These are phyloP conservation scores for Euphorbia peplus DNA, from an alignment of 345 rosid genomes.

Conservation along the genomic window DNA sequence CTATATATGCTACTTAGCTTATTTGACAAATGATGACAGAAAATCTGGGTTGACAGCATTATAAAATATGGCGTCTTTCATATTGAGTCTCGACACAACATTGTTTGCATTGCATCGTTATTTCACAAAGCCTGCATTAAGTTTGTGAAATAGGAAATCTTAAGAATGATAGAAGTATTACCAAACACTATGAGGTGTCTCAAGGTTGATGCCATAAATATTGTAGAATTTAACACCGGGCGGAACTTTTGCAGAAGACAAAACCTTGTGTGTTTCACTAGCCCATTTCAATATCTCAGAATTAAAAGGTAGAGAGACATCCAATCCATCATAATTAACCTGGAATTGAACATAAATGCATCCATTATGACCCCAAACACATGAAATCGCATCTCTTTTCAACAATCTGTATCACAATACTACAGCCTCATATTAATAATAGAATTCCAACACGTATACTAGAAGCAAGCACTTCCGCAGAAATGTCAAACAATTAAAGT, in stretches of 20 bases:
- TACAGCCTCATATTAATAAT: not conserved
- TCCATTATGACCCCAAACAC: not conserved
- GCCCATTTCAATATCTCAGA: slow-evolving; percentile 87
- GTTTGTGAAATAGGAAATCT: not conserved
- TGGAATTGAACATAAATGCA: slow-evolving; percentile 23
- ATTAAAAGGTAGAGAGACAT: slow-evolving; percentile 77
- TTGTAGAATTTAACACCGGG: slow-evolving; percentile 84
- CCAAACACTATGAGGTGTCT: slow-evolving; percentile 92
- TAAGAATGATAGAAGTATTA: slow-evolving; percentile 35
- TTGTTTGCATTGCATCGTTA: not conserved
- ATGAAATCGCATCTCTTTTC: slow-evolving; percentile 9
- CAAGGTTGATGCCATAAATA: slow-evolving; percentile 77
- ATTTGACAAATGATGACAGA: not conserved
- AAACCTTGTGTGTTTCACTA: slow-evolving; percentile 51
- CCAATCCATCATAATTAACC: slow-evolving; percentile 62
- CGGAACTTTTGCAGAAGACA: slow-evolving; percentile 69
- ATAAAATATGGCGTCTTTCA: not conserved
- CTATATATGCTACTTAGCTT: no score
- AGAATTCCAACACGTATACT: not conserved
- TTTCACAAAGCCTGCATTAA: not conserved
- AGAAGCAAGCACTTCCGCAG: not conserved
- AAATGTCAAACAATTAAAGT: not conserved
- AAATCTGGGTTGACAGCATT: not conserved
- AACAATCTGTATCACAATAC: not conserved
- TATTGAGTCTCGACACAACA: not conserved